These are phyloP conservation scores for Striga hermonthica DNA, from an alignment of 305 asterid species.

Conservation along the genomic window DNA sequence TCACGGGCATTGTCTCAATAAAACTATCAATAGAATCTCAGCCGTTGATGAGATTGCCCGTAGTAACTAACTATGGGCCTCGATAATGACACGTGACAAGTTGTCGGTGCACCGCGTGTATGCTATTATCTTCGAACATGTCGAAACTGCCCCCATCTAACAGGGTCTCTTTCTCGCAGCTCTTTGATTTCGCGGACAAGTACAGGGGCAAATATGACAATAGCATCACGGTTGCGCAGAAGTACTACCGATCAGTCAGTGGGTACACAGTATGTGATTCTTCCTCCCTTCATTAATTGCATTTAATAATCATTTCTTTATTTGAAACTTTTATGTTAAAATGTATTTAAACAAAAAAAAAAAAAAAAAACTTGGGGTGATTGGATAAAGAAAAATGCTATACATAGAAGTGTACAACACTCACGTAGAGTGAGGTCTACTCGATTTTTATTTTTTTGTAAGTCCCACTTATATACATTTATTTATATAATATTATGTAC, in stretches of 20 bases:
- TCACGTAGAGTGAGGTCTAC: no score
- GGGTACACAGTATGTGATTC: conserved; percentile 81
- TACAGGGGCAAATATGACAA: conserved; percentile 97
- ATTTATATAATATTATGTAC: no score
- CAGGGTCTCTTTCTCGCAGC: conserved; percentile 46
- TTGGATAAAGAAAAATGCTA: no score
- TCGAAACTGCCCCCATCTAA: conserved; percentile 35
- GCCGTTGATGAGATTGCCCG: conserved; percentile 32
- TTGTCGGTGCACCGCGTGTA: conserved; percentile 38
- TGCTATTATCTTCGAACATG: no score
- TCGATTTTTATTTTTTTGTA: background rate
- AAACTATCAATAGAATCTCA: conserved; percentile 34
- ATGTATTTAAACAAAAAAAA: no score
- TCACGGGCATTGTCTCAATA: conserved; percentile 45
- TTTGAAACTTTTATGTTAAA: no score
- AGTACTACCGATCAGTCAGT: conserved; percentile 97
- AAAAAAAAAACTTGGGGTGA: no score
- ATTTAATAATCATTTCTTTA: background rate
- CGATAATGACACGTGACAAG: conserved; percentile 35
- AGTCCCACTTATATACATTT: no score
- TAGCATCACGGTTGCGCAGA: conserved; percentile 85
- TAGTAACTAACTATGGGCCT: conserved; percentile 3
- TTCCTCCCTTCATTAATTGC: background rate
- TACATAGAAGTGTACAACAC: no score
- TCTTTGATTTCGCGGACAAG: conserved; percentile 89